Conservation (phyloP, 1,139 yeast genomes). For the Entelexis paramagnoliae region DNA sequence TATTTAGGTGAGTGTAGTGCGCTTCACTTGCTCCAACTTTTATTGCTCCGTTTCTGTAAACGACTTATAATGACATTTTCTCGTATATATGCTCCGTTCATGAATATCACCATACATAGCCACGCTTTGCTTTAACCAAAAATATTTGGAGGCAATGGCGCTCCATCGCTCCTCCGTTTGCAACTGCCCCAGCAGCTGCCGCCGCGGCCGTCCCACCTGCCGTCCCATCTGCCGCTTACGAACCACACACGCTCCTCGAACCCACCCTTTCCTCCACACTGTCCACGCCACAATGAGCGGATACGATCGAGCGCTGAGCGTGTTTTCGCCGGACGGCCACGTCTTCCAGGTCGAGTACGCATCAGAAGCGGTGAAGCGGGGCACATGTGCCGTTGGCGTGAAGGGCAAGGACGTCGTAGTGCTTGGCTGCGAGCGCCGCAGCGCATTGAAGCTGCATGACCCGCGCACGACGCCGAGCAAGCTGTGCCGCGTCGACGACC, state of each 20-base stretch:
- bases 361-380: slow-evolving; percentile 94
- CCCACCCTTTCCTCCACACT: slow-evolving; percentile 2
- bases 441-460: slow-evolving; percentile 89
- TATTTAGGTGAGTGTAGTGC: no score
- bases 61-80: no score
- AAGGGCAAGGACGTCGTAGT: slow-evolving; percentile 85
- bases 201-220: not conserved
- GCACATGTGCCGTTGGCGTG: slow-evolving; percentile 96
- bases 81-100: no score
- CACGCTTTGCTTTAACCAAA: no score
- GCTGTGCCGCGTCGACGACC: slow-evolving; percentile 84
- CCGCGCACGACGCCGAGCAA: slow-evolving; percentile 93
- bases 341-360: slow-evolving; percentile 99
- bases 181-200: no score
- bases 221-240: slow-evolving; percentile 1
- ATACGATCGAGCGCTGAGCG: slow-evolving; percentile 97
- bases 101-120: no score
- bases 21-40: no score
- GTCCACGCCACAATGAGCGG: slow-evolving; percentile 60
- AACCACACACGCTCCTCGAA: not conserved
- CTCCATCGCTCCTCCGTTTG: no score
- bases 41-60: no score
- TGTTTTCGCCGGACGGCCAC: slow-evolving; percentile 99
- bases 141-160: no score
- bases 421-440: slow-evolving; percentile 92